Evolutionary conservation across 768 basidiomycete genomes (phyloP).

Genomic region (Lyophyllum decastes): DNA sequence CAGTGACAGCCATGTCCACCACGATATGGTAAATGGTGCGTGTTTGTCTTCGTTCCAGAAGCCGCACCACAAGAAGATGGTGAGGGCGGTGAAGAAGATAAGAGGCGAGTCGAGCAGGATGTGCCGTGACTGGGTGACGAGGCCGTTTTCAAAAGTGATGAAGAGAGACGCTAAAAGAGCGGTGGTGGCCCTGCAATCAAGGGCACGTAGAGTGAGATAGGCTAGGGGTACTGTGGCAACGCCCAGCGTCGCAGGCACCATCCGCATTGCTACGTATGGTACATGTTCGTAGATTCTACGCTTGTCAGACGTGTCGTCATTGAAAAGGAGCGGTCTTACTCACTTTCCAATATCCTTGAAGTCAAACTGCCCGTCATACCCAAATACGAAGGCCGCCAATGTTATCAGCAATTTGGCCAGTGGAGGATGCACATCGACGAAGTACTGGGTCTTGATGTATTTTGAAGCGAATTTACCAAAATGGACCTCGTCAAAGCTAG

Average conservation of each 20-base stretch:
- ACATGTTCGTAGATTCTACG: slow-evolving; percentile 79
- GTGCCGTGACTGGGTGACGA: slow-evolving; percentile 93
- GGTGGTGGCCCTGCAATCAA: slow-evolving; percentile 90
- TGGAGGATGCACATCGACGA: slow-evolving; percentile 96
- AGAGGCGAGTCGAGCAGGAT: slow-evolving; percentile 99
- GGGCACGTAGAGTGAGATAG: slow-evolving; percentile 90
- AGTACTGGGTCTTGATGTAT: slow-evolving; percentile 91
- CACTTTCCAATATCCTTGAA: slow-evolving; percentile 98
- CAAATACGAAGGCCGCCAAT: slow-evolving; percentile 80
- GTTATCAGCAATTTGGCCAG: slow-evolving; percentile 96
- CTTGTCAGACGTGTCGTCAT: background rate
- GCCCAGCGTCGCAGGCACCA: slow-evolving; percentile 90
- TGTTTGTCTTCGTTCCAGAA: slow-evolving; percentile 92
- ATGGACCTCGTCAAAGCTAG: slow-evolving; percentile 96
- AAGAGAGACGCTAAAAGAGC: slow-evolving; percentile 89
- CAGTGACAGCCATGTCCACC: slow-evolving; percentile 93
- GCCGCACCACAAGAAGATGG: slow-evolving; percentile 82
- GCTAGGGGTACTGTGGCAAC: slow-evolving; percentile 87
- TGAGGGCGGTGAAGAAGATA: slow-evolving; percentile 95
- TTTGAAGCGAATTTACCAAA: slow-evolving; percentile 96
- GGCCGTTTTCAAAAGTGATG: slow-evolving; percentile 95
- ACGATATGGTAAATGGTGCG: slow-evolving; percentile 77
- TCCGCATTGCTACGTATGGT: slow-evolving; percentile 96
- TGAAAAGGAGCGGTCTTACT: slow-evolving; percentile 25
- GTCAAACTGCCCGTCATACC: slow-evolving; percentile 93